phyloP scores from a whole-genome alignment of 1,139 yeast species.

The Geotrichum cucujoidarum region DNA sequence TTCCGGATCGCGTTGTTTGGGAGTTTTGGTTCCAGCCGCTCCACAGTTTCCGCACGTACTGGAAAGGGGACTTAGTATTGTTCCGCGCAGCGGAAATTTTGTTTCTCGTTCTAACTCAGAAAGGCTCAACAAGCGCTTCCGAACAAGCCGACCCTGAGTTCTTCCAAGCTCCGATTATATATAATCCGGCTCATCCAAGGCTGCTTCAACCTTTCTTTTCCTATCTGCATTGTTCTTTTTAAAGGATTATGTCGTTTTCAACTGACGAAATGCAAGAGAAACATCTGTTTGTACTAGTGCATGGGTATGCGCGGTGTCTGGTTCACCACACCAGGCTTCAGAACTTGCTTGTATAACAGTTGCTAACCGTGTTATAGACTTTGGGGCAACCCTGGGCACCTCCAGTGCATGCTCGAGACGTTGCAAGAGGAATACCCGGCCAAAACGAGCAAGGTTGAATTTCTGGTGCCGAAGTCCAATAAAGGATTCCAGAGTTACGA shows the following conservation, averaged over 20 bases:
- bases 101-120: too few species aligned
- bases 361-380: constrained; percentile 40
- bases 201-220: background rate
- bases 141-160: too few species aligned
- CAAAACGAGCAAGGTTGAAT: constrained; percentile 45
- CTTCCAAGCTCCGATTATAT: too few species aligned
- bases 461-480: constrained; percentile 65
- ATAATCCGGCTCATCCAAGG: too few species aligned
- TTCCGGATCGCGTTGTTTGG: constrained; percentile 8
- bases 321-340: too few species aligned
- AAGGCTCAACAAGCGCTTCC: too few species aligned
- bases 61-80: too few species aligned
- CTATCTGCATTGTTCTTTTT: background rate
- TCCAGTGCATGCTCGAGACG: constrained; percentile 54
- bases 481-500: constrained; percentile 78
- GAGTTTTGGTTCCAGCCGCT: background rate
- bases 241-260: background rate
- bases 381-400: constrained; percentile 79
- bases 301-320: constrained; percentile 66
- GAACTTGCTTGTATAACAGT: too few species aligned
- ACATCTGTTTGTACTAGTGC: constrained; percentile 75
- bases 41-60: too few species aligned
- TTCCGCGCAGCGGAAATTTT: too few species aligned
- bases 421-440: constrained; percentile 41
- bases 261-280: constrained; percentile 13